Conservation (phyloP, 108 stramenopile species). For the Thalassiosira profunda region DNA sequence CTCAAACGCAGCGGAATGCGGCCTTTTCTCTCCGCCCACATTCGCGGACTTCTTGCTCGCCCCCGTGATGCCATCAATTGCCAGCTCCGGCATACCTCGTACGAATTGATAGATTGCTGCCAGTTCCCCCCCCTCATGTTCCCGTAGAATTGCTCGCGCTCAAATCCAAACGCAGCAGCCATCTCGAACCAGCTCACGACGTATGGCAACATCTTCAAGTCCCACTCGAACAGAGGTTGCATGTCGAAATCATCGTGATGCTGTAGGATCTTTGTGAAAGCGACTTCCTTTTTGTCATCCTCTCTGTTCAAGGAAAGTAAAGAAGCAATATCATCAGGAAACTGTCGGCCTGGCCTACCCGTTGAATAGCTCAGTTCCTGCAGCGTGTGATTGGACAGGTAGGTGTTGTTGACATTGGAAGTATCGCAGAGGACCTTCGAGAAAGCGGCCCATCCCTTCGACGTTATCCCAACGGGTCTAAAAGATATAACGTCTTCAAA, state of each 20-base stretch:
- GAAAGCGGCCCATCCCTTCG: slow-evolving; percentile 3
- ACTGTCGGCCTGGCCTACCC: too few species aligned
- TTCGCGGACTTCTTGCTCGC: too few species aligned
- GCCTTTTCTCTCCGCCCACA: too few species aligned
- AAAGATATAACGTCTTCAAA: neutral
- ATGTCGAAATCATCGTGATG: neutral
- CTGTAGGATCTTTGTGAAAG: too few species aligned
- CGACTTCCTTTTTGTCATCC: too few species aligned
- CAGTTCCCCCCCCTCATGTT: neutral
- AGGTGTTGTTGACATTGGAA: slow-evolving; percentile 18
- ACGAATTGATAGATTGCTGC: slow-evolving; percentile 1
- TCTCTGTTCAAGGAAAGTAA: too few species aligned
- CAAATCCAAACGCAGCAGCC: neutral
- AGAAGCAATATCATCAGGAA: too few species aligned
- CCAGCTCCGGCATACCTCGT: neutral
- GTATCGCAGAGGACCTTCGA: slow-evolving; percentile 7
- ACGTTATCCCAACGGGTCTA: slow-evolving; percentile 1
- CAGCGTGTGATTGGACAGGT: slow-evolving; percentile 11
- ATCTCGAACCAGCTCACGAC: neutral
- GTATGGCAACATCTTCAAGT: neutral
- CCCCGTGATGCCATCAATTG: too few species aligned
- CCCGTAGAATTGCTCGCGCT: neutral
- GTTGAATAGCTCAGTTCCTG: too few species aligned
- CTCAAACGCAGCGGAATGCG: too few species aligned
- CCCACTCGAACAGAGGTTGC: neutral